phyloP scores from a whole-genome alignment of 2,329 filamentous ascomycete genomes.

The Ophiostoma piceae region DNA sequence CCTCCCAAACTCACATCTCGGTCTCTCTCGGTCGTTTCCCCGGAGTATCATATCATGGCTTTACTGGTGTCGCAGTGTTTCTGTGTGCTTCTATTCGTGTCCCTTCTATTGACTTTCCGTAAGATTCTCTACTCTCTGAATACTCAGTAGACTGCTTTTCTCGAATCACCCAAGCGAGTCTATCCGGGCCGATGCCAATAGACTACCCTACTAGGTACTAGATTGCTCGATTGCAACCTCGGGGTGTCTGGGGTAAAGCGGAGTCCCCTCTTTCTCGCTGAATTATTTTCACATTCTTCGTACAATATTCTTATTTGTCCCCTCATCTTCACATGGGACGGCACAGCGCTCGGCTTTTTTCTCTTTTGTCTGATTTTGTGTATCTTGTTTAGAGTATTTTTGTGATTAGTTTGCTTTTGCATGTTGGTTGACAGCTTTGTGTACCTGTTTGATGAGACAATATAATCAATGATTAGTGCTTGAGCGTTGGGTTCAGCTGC shows the following conservation, averaged over 20 bases:
- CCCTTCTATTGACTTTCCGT: neutral
- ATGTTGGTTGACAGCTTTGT: neutral
- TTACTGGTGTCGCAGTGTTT: neutral
- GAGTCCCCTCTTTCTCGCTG: conserved; percentile 7
- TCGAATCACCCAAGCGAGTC: conserved; percentile 10
- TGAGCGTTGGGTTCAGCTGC: neutral
- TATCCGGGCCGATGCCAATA: conserved; percentile 11
- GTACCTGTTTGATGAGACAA: neutral
- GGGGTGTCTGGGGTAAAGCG: conserved; percentile 11
- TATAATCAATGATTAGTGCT: neutral
- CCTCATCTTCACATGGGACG: conserved; percentile 7
- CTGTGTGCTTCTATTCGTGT: neutral
- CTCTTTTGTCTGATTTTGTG: neutral
- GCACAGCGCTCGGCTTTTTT: neutral
- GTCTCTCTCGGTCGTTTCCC: conserved; percentile 8
- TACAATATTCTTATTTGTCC: neutral
- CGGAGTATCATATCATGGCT: neutral
- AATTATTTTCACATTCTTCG: neutral
- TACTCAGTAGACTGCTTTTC: neutral
- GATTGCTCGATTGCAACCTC: conserved; percentile 1
- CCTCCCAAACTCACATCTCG: neutral
- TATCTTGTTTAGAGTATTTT: neutral
- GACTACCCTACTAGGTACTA: neutral
- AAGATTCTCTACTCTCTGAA: no score
- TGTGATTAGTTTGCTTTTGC: neutral